phyloP scores from a whole-genome alignment of 2,329 filamentous ascomycete genomes.

The Claviceps humidiphila region DNA sequence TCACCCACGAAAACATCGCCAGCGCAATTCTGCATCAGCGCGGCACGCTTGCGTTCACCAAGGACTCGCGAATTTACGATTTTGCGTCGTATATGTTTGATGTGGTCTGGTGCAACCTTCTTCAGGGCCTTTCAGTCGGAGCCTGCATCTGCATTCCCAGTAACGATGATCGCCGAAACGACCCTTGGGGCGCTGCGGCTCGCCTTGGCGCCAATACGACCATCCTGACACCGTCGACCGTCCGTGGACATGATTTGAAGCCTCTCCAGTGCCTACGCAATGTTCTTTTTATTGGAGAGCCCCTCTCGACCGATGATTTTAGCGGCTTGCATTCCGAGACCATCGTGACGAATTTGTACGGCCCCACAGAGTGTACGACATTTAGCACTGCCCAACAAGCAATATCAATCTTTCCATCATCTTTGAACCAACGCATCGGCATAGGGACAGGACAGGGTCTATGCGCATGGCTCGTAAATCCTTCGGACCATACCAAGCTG shows the following conservation, averaged over 20 bases:
- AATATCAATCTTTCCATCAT: background rate
- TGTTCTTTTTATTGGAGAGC: conserved; percentile 29
- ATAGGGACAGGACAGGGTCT: background rate
- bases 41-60: background rate
- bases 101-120: conserved; percentile 3
- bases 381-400: conserved; percentile 3
- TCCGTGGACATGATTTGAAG: conserved; percentile 26
- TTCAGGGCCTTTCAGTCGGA: conserved; percentile 4
- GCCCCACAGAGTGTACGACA: conserved; percentile 10
- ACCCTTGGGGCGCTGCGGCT: conserved; percentile 26
- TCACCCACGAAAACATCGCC: conserved; percentile 6
- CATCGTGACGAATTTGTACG: conserved; percentile 9
- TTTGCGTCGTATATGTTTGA: conserved; percentile 8
- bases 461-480: conserved; percentile 17
- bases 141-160: conserved; percentile 16
- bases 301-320: conserved; percentile 13
- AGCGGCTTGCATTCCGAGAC: background rate
- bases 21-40: conserved; percentile 5
- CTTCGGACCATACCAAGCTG: conserved; percentile 12
- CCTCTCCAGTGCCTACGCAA: conserved; percentile 26
- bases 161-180: conserved; percentile 35
- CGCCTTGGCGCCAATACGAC: conserved; percentile 28
- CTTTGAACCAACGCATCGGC: background rate
- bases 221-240: conserved; percentile 32
- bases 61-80: conserved; percentile 5